A percentile compares a stretch with the other conserved stretches of the same genome.
Evolutionary conservation across 805 yeast genomes (phyloP).

Genomic region (Alloascoidea africana): DNA sequence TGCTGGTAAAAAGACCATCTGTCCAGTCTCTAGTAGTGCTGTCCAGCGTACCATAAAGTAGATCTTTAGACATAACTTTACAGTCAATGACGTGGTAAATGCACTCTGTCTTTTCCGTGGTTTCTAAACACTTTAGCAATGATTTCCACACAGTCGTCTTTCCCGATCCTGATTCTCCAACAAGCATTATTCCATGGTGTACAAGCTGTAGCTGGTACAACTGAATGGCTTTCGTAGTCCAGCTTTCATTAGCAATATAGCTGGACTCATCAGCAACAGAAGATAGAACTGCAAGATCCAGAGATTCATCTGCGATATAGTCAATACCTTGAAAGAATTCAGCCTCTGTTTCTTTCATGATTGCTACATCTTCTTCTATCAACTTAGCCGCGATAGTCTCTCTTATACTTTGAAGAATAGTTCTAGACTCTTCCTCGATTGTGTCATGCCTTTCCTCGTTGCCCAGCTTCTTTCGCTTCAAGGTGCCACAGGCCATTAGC

Average conservation of each 20-base stretch:
- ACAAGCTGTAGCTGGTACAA: conserved; percentile 41
- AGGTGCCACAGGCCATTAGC: conserved; percentile 39
- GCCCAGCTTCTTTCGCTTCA: conserved; percentile 17
- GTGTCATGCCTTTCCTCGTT: conserved; percentile 1
- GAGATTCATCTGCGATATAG: conserved; percentile 12
- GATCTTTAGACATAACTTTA: conserved; percentile 52
- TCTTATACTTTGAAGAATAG: conserved; percentile 36
- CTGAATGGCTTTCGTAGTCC: conserved; percentile 45
- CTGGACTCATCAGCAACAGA: conserved; percentile 19
- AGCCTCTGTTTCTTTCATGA: conserved; percentile 18
- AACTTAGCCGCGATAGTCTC: conserved; percentile 60
- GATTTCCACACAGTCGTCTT: conserved; percentile 42
- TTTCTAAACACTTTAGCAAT: conserved; percentile 28
- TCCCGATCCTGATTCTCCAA: conserved; percentile 67
- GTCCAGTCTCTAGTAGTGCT: conserved; percentile 78
- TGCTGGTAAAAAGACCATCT: conserved; percentile 69
- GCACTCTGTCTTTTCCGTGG: conserved; percentile 21
- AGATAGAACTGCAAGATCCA: conserved; percentile 15
- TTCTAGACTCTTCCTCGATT: conserved; percentile 5
- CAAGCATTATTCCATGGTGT: conserved; percentile 70
- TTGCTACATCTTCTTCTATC: conserved; percentile 30
- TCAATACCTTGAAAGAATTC: conserved; percentile 9
- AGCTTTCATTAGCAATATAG: conserved; percentile 19
- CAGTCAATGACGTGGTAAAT: conserved; percentile 46
- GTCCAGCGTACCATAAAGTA: conserved; percentile 59